Base-by-base conservation (phyloP, 2,329 filamentous ascomycete species). In the Sporothrix curviconia region DNA sequence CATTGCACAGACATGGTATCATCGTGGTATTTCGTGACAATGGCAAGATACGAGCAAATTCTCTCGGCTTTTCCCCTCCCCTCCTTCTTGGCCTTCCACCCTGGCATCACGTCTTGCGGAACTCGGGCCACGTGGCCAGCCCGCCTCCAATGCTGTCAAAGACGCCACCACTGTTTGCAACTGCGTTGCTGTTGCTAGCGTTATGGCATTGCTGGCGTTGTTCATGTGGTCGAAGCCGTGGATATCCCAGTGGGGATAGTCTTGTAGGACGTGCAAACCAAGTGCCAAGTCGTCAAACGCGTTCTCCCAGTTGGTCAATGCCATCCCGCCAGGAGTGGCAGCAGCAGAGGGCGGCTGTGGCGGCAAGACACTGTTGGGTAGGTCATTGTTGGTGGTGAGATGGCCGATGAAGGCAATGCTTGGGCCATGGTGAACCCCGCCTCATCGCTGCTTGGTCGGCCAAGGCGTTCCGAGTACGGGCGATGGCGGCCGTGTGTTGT, bases 161-260 rank as follows among this genome's bases (percentile, higher is more conserved):
- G 6, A 32, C 28, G 28, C 28, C 28, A 11, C 28, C 28, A 32
- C 25, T 58, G 42, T 22, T 37, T 44, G 56, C 51, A 25, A 42
- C 32, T n/a, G 22, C 47, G 19, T 50, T 34, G 32, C 32, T n/a
- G 43, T 15, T 46, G 19, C 30, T n/a, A 19, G 19, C 17, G 19
- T 17, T n/a, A 8, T 14, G 46, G 32, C n/a, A n/a, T n/a, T n/a
- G n/a, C 5, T 25, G 7, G 7, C 4, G n/a, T 32, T 30, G 50
- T 19, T 34, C 3, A 44, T 55, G 6, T 46, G 30, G 8, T 47
- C 53, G 14, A 47, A 39, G 4, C 53, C 53, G 53, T 28, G 19
- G n/a, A 55, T 28, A 32, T 55, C 52, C 52, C 52, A 55, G 42
- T 55, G 52, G 14, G 52, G 40, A 9, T 46, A 37, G 32, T 55